A percentile compares a stretch with the other conserved stretches of the same genome.
These are phyloP conservation scores for Wickerhamiella occidentalis DNA, from an alignment of 805 yeast species.

Conservation along the genomic window DNA sequence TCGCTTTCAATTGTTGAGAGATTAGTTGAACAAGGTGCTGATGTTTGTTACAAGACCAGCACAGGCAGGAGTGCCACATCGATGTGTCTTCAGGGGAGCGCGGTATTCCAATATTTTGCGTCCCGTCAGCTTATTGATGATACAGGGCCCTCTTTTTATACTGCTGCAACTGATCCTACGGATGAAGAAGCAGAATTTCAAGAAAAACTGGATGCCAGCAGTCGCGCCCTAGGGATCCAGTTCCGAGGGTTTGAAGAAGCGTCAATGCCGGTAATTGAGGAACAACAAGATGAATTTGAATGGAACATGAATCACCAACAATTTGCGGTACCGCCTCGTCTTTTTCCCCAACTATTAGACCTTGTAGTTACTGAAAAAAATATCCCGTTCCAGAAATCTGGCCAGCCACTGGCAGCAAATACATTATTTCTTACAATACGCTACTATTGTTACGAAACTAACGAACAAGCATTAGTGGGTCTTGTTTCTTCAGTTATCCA, in stretches of 20 bases:
- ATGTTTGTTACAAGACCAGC: slow-evolving; percentile 31
- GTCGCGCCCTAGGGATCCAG: slow-evolving; percentile 18
- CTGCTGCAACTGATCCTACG: slow-evolving; percentile 18
- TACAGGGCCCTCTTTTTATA: slow-evolving; percentile 13
- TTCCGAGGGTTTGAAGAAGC: slow-evolving; percentile 3
- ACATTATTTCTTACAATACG: slow-evolving; percentile 32
- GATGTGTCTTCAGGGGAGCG: slow-evolving; percentile 43
- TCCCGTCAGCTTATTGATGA: slow-evolving; percentile 22
- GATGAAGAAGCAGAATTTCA: slow-evolving; percentile 19
- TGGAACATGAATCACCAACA: slow-evolving; percentile 33
- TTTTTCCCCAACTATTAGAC: slow-evolving; percentile 31
- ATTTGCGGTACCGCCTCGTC: slow-evolving; percentile 30
- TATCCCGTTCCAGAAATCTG: slow-evolving; percentile 29
- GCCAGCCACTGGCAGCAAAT: slow-evolving; percentile 34
- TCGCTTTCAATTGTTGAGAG: slow-evolving; percentile 43
- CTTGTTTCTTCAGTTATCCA: slow-evolving; percentile 26
- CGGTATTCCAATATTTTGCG: slow-evolving; percentile 46
- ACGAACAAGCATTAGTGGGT: slow-evolving; percentile 24
- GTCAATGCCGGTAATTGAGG: background rate
- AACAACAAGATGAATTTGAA: slow-evolving; percentile 24
- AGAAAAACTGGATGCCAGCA: slow-evolving; percentile 17
- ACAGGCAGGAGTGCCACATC: slow-evolving; percentile 42
- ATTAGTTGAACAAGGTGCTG: slow-evolving; percentile 43
- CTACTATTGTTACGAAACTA: slow-evolving; percentile 30
- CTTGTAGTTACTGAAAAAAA: slow-evolving; percentile 26